Conservation (phyloP, 768 basidiomycete genomes). For the Kwoniella mangroviensis region DNA sequence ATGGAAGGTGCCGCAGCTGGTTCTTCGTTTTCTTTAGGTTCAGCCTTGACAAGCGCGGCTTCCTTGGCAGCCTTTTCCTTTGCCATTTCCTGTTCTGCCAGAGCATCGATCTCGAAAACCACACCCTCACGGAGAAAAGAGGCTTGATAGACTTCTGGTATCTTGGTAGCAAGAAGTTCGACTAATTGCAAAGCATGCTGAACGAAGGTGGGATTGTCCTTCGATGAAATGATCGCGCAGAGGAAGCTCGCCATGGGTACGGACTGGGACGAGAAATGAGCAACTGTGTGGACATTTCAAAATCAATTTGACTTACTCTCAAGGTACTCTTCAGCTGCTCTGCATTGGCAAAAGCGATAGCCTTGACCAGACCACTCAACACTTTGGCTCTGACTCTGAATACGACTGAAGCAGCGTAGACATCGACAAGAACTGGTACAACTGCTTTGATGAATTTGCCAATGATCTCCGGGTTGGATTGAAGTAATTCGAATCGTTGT, state of each 20-base stretch:
- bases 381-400: conserved; percentile 86
- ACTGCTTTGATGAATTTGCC: conserved; percentile 83
- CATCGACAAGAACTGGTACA: conserved; percentile 92
- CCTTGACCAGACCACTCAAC: conserved; percentile 83
- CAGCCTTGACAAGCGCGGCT: conserved; percentile 39
- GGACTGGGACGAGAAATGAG: conserved; percentile 62
- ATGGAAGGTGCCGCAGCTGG: conserved; percentile 19
- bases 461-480: conserved; percentile 72
- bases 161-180: conserved; percentile 82
- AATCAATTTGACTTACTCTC: conserved; percentile 63
- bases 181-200: conserved; percentile 90
- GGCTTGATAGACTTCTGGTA: conserved; percentile 81
- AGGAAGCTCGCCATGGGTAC: conserved; percentile 96
- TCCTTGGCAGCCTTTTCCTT: conserved; percentile 55
- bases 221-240: conserved; percentile 88
- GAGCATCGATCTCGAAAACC: conserved; percentile 84
- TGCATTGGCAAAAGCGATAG: conserved; percentile 82
- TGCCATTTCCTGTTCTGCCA: conserved; percentile 70
- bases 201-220: conserved; percentile 84
- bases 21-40: conserved; percentile 33
- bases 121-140: conserved; percentile 94
- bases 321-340: conserved; percentile 77
- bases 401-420: conserved; percentile 97
- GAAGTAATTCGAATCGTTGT: conserved; percentile 71
- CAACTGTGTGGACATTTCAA: background rate